phyloP scores from a whole-genome alignment of 148 eudicot genomes.

The Camellia granthamiana region DNA sequence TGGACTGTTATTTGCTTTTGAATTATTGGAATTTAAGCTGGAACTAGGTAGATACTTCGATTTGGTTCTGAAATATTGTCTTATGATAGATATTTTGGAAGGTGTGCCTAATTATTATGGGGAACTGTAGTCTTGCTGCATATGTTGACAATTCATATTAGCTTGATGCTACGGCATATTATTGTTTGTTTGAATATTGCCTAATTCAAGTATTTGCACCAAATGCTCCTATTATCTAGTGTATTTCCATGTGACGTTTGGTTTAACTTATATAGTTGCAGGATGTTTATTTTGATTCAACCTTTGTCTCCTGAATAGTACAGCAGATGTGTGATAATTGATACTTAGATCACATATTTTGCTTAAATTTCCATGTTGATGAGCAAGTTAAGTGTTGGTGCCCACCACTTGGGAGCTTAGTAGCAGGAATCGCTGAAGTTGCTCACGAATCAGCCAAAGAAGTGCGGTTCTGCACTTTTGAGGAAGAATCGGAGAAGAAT shows the following conservation, averaged over 20 bases:
- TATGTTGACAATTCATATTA: slow-evolving; percentile 7
- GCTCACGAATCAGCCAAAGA: too few relatives aligned
- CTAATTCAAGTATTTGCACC: neutral
- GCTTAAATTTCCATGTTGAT: neutral
- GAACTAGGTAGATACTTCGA: slow-evolving; percentile 29
- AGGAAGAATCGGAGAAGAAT: too few relatives aligned
- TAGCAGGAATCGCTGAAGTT: too few relatives aligned
- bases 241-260: neutral
- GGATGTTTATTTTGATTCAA: slow-evolving; percentile 1
- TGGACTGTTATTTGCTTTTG: slow-evolving; percentile 21
- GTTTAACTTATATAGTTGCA: neutral
- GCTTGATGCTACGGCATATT: slow-evolving; percentile 9
- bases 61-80: slow-evolving; percentile 27
- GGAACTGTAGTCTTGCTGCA: slow-evolving; percentile 1
- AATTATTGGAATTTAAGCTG: slow-evolving; percentile 29
- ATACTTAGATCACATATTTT: neutral
- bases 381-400: neutral
- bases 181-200: neutral
- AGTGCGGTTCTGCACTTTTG: too few relatives aligned
- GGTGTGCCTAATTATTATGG: slow-evolving; percentile 10
- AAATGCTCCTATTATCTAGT: neutral
- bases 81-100: slow-evolving; percentile 18
- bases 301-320: neutral
- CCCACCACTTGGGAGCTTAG: neutral
- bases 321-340: neutral